phyloP scores from a whole-genome alignment of 495 filamentous ascomycete species.

The Trichoderma reesei region DNA sequence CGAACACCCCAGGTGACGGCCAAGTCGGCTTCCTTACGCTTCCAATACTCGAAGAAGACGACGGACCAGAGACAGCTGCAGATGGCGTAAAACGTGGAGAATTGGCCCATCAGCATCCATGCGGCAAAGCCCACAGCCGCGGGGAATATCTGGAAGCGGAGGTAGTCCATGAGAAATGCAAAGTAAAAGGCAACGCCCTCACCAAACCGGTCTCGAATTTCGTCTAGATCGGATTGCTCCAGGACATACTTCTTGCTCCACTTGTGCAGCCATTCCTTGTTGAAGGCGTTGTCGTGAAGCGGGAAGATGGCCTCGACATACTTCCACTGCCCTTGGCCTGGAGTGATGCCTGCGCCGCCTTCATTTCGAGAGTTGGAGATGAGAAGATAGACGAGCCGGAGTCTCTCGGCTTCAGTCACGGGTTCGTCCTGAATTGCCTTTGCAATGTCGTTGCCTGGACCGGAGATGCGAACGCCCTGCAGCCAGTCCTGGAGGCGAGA shows the following conservation, averaged over 20 bases:
- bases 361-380: constrained; percentile 73
- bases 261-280: constrained; percentile 80
- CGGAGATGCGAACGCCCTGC: constrained; percentile 69
- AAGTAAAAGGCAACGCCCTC: constrained; percentile 97
- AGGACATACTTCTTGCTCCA: constrained; percentile 80
- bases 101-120: constrained; percentile 76
- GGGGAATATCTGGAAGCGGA: constrained; percentile 73
- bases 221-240: constrained; percentile 63
- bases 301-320: constrained; percentile 78
- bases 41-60: constrained; percentile 94
- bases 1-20: constrained; percentile 88
- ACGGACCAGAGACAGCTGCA: constrained; percentile 81
- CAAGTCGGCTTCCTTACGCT: constrained; percentile 83
- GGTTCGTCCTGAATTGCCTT: constrained; percentile 54
- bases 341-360: constrained; percentile 84
- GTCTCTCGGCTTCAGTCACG: constrained; percentile 76
- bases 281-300: constrained; percentile 79
- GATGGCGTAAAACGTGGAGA: constrained; percentile 73
- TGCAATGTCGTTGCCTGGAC: constrained; percentile 66
- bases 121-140: constrained; percentile 72
- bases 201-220: constrained; percentile 81
- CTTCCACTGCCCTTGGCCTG: constrained; percentile 74
- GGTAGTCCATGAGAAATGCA: constrained; percentile 89
- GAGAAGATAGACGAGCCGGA: constrained; percentile 75
- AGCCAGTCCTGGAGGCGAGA: constrained; percentile 90